A percentile compares a stretch with the other conserved stretches of the same genome.
Conservation (phyloP, 2,329 filamentous ascomycete genomes). For the Neurospora sp. region DNA sequence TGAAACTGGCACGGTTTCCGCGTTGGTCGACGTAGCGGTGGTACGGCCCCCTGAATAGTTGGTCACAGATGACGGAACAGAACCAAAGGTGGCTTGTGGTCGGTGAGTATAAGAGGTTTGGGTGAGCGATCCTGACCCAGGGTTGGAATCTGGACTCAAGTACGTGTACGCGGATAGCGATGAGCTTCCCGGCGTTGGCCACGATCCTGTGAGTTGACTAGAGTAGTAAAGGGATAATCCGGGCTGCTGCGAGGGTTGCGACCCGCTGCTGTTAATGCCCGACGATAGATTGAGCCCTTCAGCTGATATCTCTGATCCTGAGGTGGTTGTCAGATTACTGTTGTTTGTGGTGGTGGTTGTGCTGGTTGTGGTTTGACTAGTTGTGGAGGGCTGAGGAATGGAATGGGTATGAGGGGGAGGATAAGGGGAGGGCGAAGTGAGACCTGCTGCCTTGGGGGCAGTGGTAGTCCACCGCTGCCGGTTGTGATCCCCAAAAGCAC, state of each 20-base stretch:
- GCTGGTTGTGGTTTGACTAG: conserved; percentile 19
- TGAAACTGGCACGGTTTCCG: conserved; percentile 45
- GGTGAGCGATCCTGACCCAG: conserved; percentile 33
- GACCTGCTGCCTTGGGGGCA: conserved; percentile 24
- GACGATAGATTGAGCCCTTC: conserved; percentile 55
- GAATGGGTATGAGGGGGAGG: conserved; percentile 20
- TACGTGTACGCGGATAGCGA: conserved; percentile 37
- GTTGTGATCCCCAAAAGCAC: conserved; percentile 11
- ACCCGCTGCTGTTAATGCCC: conserved; percentile 50
- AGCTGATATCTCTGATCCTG: conserved; percentile 34
- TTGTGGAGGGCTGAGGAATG: conserved; percentile 11
- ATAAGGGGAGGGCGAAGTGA: conserved; percentile 6
- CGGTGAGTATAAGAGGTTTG: conserved; percentile 30
- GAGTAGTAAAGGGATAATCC: conserved; percentile 39
- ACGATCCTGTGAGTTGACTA: conserved; percentile 43
- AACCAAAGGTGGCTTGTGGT: conserved; percentile 17
- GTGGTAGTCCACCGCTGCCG: conserved; percentile 19
- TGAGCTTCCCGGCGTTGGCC: conserved; percentile 35
- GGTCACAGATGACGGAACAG: conserved; percentile 22
- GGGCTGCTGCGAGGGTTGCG: conserved; percentile 45
- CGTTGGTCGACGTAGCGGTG: conserved; percentile 50
- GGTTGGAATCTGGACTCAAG: conserved; percentile 33
- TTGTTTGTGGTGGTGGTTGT: conserved; percentile 22
- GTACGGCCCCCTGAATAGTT: conserved; percentile 40
- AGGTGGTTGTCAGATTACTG: conserved; percentile 29